phyloP scores from a whole-genome alignment of 306 rosid genomes.

The Quercus berberidifolia region DNA sequence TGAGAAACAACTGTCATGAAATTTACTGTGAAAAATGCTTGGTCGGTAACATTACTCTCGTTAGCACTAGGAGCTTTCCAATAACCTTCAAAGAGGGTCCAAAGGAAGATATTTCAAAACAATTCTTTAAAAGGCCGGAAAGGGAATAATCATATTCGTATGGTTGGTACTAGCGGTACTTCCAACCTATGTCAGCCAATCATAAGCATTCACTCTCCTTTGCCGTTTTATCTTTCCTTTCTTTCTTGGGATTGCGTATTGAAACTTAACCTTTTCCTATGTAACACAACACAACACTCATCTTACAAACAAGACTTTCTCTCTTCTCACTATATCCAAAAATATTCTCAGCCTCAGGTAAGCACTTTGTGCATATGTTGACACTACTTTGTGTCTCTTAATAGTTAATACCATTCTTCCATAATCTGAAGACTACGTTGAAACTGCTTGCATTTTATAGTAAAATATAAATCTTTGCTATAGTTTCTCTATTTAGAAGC shows the following conservation, averaged over 20 bases:
- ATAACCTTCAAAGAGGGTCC: conserved; percentile 28
- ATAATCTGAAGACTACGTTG: background rate
- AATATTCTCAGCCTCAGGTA: conserved; percentile 26
- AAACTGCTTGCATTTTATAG: background rate
- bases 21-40: no score
- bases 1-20: no score
- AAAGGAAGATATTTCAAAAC: conserved; percentile 11
- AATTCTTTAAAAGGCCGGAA: background rate
- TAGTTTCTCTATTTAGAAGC: background rate
- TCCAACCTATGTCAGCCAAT: conserved; percentile 57
- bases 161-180: conserved; percentile 38
- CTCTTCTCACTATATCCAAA: background rate
- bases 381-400: conserved; percentile 3
- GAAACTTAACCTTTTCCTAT: background rate
- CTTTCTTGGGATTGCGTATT: conserved; percentile 15
- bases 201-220: conserved; percentile 35
- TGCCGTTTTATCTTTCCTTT: conserved; percentile 17
- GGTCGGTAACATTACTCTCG: no score
- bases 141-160: conserved; percentile 13
- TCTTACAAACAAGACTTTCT: background rate
- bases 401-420: background rate
- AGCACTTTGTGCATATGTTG: background rate
- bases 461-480: background rate
- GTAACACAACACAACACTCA: conserved; percentile 2
- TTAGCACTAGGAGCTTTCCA: background rate